Evolutionary conservation across 352 stramenopile species (phyloP), one percentile per base, ranked within the genome.

Genomic region (Phytophthora rubi): DNA sequence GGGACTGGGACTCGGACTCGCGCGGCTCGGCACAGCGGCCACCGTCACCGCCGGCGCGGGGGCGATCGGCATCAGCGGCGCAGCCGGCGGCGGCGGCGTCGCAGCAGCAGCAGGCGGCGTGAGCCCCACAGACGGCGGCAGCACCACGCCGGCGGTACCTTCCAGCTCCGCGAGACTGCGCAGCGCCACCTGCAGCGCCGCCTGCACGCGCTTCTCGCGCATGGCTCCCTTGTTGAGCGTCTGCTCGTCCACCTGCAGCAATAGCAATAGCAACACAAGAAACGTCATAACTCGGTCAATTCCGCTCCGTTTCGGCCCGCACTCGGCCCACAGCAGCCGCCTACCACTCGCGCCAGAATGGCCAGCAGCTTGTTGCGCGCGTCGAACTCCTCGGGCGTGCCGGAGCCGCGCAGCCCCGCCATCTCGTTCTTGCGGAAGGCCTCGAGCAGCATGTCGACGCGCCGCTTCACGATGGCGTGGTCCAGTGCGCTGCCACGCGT

Each of bases 351-450:
- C 0, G 57, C 44, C 49, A 83, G 62, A 10, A 83, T 79, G 1
- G 54, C 70, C n/a, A 80, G 53, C 66, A 83, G 45, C 52, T 79
- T 83, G 65, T 77, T 72, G 55, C 76, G 76, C 63, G 70, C 68
- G n/a, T 76, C 70, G 32, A 80, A 65, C 47, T 80, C 76, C 37
- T 76, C 75, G n/a, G 72, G 62, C 21, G 69, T 67, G 6, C 70
- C 76, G 39, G 72, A 66, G 47, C 76, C 73, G 48, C 76, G 76
- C 57, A 83, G 42, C 0, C 59, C 65, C n/a, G 53, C 64, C 69
- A 78, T 79, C 28, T 83, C 76, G 47, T 73, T 69, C 68, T 79
- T 79, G 26, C 76, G 76, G 48, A 68, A 76, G 1, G 76, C 73
- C 8, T 79, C 73, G 33, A 83, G 56, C 60, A 83, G 54, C 72